phyloP scores from a whole-genome alignment of 805 yeast genomes.

The Kazachstania taianensis region DNA sequence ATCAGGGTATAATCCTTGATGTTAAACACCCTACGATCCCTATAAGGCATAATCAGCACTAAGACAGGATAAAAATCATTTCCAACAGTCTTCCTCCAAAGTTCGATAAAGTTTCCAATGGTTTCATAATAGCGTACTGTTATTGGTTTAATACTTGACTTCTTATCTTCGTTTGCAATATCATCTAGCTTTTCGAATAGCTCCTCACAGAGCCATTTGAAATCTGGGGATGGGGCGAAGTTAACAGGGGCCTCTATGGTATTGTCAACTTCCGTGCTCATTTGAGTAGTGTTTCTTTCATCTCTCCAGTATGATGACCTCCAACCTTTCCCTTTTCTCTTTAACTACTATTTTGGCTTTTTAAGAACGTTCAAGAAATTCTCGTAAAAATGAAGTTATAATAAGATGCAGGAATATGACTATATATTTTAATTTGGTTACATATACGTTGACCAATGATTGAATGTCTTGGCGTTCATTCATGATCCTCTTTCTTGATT shows the following conservation, averaged over 20 bases:
- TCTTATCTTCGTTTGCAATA: constrained; percentile 6
- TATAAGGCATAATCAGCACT: constrained; percentile 49
- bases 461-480: constrained; percentile 7
- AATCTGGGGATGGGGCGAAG: constrained; percentile 31
- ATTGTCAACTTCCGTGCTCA: too few relatives aligned
- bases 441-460: too few relatives aligned
- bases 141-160: constrained; percentile 13
- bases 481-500: constrained; percentile 34
- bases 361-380: too few relatives aligned
- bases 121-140: constrained; percentile 19
- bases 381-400: too few relatives aligned
- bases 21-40: constrained; percentile 52
- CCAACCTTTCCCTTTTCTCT: too few relatives aligned
- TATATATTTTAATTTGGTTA: too few relatives aligned
- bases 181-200: constrained; percentile 24
- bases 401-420: too few relatives aligned
- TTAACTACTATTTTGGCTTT: too few relatives aligned
- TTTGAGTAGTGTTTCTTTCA: too few relatives aligned
- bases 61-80: constrained; percentile 59
- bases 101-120: constrained; percentile 33
- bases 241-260: constrained; percentile 11
- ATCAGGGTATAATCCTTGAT: constrained; percentile 58
- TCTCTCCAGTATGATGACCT: too few relatives aligned
- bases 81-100: constrained; percentile 49
- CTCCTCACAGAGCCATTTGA: constrained; percentile 30